Conservation (phyloP, 139 green algal genomes). For the Cymbomonas tetramitiformis region DNA sequence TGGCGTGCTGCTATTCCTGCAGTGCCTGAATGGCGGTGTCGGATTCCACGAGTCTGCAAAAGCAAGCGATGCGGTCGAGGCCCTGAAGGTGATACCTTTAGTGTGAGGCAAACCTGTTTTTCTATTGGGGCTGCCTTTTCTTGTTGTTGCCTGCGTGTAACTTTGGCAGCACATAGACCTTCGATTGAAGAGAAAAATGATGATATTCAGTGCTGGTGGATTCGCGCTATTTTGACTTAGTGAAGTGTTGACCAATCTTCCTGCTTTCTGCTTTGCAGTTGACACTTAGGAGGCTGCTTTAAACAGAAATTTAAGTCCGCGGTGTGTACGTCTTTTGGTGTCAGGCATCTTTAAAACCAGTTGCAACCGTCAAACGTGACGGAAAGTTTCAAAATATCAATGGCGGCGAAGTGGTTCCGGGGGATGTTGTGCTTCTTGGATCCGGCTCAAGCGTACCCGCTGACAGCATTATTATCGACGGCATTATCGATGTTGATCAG, state of each 20-base stretch:
- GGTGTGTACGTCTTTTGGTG: too few relatives aligned
- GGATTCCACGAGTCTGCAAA: constrained; percentile 62
- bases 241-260: too few relatives aligned
- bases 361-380: constrained; percentile 57
- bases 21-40: constrained; percentile 61
- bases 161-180: constrained; percentile 35
- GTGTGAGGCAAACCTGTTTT: constrained; percentile 59
- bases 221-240: constrained; percentile 62
- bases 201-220: constrained; percentile 48
- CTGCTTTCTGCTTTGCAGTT: too few relatives aligned
- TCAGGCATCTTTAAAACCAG: constrained; percentile 64
- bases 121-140: constrained; percentile 49
- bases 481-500: constrained; percentile 56
- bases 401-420: constrained; percentile 47
- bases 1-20: constrained; percentile 58
- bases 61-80: constrained; percentile 56
- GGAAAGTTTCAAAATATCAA: constrained; percentile 50
- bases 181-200: constrained; percentile 65
- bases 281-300: too few relatives aligned
- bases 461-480: constrained; percentile 35
- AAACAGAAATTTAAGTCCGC: too few relatives aligned
- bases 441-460: constrained; percentile 52
- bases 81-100: constrained; percentile 63
- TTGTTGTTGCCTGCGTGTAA: constrained; percentile 46
- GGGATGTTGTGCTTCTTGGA: constrained; percentile 55